A percentile compares a stretch with the other conserved stretches of the same genome.
Conservation (phyloP, 225 moss, liverwort and hornwort species). For the Pseudisothecium myosuroides region DNA sequence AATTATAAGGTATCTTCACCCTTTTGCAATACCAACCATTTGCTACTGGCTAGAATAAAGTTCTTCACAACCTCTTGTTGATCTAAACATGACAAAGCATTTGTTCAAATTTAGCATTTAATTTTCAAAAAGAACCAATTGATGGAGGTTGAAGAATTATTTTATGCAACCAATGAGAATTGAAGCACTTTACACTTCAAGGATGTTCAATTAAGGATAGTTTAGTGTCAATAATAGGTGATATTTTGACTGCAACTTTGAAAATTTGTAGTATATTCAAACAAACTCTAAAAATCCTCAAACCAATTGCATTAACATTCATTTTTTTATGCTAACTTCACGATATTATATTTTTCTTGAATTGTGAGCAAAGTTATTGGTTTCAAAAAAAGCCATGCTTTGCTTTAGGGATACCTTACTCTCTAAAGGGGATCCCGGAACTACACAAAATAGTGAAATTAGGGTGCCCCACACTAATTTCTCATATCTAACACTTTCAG, state of each 20-base stretch:
- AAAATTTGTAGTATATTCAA: not conserved
- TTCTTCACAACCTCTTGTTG: accelerated
- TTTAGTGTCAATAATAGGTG: accelerated
- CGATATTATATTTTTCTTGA: accelerated
- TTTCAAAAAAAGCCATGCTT: not conserved
- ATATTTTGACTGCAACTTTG: accelerated
- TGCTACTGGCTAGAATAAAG: accelerated
- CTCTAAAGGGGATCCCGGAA: accelerated
- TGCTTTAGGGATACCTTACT: not conserved
- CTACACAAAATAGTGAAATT: too few species aligned
- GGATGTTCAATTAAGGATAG: accelerated
- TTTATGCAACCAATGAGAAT: not conserved
- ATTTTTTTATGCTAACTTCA: accelerated
- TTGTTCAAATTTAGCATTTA: not conserved
- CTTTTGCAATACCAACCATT: accelerated
- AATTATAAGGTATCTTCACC: not conserved
- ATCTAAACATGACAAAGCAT: not conserved
- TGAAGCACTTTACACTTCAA: not conserved
- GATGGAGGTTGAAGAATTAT: not conserved
- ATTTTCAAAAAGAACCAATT: not conserved
- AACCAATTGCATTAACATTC: not conserved
- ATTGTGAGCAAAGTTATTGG: not conserved
- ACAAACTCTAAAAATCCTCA: not conserved
- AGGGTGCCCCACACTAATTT: too few species aligned
- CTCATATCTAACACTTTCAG: too few species aligned